These are phyloP conservation scores for Hypoxylon trugodes DNA, from an alignment of 495 filamentous ascomycete genomes.

Conservation along the genomic window DNA sequence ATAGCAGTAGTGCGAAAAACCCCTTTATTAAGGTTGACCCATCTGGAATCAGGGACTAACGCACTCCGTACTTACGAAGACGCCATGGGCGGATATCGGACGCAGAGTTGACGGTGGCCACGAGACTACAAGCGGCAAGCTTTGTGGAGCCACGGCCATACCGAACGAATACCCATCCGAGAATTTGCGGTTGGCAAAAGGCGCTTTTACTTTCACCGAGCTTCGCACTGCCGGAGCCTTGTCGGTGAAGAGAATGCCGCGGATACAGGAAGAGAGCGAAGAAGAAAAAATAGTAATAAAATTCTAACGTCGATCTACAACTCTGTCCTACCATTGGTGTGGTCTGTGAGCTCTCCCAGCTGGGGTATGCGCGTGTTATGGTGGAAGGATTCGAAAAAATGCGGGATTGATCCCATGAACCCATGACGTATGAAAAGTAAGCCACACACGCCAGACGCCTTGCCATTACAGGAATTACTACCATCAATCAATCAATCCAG, in stretches of 20 bases:
- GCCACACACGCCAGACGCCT: constrained; percentile 31
- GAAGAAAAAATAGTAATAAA: constrained; percentile 6
- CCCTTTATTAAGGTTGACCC: constrained; percentile 31
- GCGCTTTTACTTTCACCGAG: constrained; percentile 32
- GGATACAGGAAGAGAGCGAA: neutral
- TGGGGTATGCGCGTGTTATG: constrained; percentile 19
- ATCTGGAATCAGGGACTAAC: constrained; percentile 23
- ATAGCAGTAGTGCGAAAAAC: neutral
- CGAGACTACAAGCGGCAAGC: constrained; percentile 35
- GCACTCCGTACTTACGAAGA: constrained; percentile 32
- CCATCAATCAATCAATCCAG: constrained; percentile 5
- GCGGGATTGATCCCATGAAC: constrained; percentile 39
- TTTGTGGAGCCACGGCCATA: constrained; percentile 43
- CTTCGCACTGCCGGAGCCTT: constrained; percentile 29
- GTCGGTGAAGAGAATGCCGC: constrained; percentile 40
- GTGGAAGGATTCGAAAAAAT: constrained; percentile 36
- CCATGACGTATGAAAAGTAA: constrained; percentile 43
- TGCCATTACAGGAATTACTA: constrained; percentile 27
- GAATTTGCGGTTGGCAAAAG: constrained; percentile 37
- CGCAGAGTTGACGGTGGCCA: constrained; percentile 33
- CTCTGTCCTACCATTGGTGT: constrained; percentile 15
- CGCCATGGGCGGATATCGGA: constrained; percentile 32
- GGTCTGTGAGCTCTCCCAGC: constrained; percentile 32
- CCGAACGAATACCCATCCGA: constrained; percentile 42
- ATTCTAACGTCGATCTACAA: constrained; percentile 13